phyloP scores from a whole-genome alignment of 108 stramenopile species.

The Nannochloropsis salina region DNA sequence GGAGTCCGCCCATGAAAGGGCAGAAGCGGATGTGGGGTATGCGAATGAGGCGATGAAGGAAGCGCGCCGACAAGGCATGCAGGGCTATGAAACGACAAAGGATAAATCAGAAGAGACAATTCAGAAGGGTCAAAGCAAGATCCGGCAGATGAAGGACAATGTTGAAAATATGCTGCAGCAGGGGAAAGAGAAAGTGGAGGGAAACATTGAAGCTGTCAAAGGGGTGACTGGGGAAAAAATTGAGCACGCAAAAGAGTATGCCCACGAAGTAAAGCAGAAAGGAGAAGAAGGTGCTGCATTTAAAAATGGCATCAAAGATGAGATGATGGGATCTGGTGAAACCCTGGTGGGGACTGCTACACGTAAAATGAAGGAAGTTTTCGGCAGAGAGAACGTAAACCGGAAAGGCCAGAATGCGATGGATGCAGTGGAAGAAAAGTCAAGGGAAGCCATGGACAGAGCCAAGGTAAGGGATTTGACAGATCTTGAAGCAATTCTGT shows the following conservation, averaged over 20 bases:
- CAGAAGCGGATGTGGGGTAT: not conserved
- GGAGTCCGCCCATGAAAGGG: not conserved
- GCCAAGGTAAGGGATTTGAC: not conserved
- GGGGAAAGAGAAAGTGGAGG: not conserved
- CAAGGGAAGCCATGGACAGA: not conserved
- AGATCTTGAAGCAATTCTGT: too few species aligned
- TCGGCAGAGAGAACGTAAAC: not conserved
- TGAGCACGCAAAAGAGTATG: not conserved
- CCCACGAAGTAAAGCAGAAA: not conserved
- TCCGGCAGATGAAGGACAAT: not conserved
- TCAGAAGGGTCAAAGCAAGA: slow-evolving; percentile 7
- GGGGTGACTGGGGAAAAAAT: not conserved
- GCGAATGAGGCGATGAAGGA: not conserved
- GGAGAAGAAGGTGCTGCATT: slow-evolving; percentile 14
- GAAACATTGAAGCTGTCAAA: not conserved
- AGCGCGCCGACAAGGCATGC: not conserved
- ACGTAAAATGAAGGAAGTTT: slow-evolving; percentile 12
- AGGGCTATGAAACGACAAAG: not conserved
- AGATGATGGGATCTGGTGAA: not conserved
- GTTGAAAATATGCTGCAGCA: not conserved
- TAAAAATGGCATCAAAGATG: not conserved
- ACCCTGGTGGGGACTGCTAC: not conserved
- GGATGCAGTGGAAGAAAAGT: not conserved
- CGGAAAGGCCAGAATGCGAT: slow-evolving; percentile 4
- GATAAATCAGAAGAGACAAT: not conserved